Conservation (phyloP, 2,329 filamentous ascomycete genomes). For the Geoglossum cookeanum region DNA sequence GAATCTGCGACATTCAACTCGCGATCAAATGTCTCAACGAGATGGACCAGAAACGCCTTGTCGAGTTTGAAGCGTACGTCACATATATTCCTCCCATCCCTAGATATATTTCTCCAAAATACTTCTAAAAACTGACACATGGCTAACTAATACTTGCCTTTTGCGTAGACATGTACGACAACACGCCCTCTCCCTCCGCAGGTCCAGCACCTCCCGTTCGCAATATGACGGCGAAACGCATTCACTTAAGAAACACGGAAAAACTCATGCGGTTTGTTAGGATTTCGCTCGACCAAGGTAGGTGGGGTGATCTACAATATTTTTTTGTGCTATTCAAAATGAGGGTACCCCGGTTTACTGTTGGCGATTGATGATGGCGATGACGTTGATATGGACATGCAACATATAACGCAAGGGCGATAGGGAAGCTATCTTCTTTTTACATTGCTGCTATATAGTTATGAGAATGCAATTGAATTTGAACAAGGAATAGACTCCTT, state of each 20-base stretch:
- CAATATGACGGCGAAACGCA: constrained; percentile 57
- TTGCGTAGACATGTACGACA: constrained; percentile 34
- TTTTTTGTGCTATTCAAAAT: too few species aligned
- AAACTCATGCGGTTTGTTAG: constrained; percentile 76
- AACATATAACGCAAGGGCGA: too few species aligned
- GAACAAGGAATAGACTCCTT: too few species aligned
- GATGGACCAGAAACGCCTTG: constrained; percentile 54
- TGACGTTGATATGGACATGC: too few species aligned
- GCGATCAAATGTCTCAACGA: constrained; percentile 50
- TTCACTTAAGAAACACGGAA: constrained; percentile 73
- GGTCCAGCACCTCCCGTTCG: constrained; percentile 14
- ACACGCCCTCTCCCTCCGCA: constrained; percentile 25
- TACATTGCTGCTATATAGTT: too few species aligned
- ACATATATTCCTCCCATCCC: constrained; percentile 2
- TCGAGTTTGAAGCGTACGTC: constrained; percentile 45
- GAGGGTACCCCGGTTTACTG: too few species aligned
- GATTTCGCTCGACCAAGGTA: background rate
- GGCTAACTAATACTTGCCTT: background rate
- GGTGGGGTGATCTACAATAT: too few species aligned
- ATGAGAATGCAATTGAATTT: too few species aligned
- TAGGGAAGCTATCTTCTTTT: too few species aligned
- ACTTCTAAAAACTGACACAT: constrained; percentile 3
- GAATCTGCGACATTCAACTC: constrained; percentile 48
- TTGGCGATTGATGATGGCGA: too few species aligned
- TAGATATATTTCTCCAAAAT: too few species aligned